Percentiles rank a stretch among this genome's conserved stretches.
Conservation (phyloP, 2,329 filamentous ascomycete genomes). For the Metarhizium robertsii region DNA sequence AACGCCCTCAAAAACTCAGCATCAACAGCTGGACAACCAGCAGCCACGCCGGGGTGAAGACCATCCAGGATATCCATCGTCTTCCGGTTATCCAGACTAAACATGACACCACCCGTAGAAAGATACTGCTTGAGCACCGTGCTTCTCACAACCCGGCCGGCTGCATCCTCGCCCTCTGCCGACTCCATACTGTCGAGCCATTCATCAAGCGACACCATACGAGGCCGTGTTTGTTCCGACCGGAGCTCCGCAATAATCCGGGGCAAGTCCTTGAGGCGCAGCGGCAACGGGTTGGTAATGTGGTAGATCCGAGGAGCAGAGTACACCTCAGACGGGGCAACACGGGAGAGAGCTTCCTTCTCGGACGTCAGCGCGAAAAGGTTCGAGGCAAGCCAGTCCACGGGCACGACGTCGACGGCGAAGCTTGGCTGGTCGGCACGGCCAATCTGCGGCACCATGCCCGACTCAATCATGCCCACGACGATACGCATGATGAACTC, state of each 20-base stretch:
- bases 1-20: slow-evolving; percentile 9
- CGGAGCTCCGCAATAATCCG: slow-evolving; percentile 12
- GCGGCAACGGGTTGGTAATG: slow-evolving; percentile 14
- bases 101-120: slow-evolving; percentile 15
- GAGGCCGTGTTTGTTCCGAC: slow-evolving; percentile 5
- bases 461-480: slow-evolving; percentile 14
- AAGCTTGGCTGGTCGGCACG: slow-evolving; percentile 12
- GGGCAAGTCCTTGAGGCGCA: slow-evolving; percentile 12
- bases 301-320: slow-evolving; percentile 12
- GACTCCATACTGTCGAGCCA: slow-evolving; percentile 9
- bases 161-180: slow-evolving; percentile 7
- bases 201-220: slow-evolving; percentile 10
- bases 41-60: slow-evolving; percentile 10
- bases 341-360: slow-evolving; percentile 3
- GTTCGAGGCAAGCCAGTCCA: slow-evolving; percentile 14
- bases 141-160: slow-evolving; percentile 9
- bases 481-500: slow-evolving; percentile 16
- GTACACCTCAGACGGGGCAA: neutral
- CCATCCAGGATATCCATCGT: slow-evolving; percentile 11
- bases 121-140: slow-evolving; percentile 14
- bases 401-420: slow-evolving; percentile 14
- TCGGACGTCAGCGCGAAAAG: slow-evolving; percentile 12
- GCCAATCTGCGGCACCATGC: slow-evolving; percentile 13
- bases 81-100: slow-evolving; percentile 12
- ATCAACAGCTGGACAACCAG: slow-evolving; percentile 12